These are phyloP conservation scores for Sclerotinia trifoliorum DNA, from an alignment of 2,329 filamentous ascomycete species.

Conservation along the genomic window DNA sequence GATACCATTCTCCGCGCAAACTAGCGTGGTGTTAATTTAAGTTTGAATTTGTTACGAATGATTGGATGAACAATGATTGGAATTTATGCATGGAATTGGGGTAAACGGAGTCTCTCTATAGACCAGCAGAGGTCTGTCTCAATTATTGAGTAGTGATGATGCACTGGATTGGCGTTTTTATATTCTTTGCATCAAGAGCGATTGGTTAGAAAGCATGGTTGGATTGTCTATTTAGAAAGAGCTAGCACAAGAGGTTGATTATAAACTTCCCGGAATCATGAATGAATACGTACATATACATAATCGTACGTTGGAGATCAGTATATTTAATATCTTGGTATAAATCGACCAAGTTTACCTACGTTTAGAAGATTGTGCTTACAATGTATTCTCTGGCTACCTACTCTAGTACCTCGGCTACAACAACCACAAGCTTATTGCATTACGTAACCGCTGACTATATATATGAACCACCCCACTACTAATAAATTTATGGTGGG, in stretches of 20 bases:
- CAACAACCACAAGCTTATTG: too few relatives aligned
- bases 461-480: background rate
- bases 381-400: too few relatives aligned
- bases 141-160: background rate
- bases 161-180: background rate
- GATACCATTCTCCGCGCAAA: background rate
- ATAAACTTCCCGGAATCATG: background rate
- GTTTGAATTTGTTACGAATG: background rate
- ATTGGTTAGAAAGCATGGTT: background rate
- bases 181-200: constrained; percentile 7
- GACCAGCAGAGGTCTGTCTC: background rate
- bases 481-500: constrained; percentile 1
- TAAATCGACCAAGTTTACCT: too few relatives aligned
- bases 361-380: too few relatives aligned
- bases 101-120: background rate
- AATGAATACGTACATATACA: too few relatives aligned
- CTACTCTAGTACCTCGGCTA: too few relatives aligned
- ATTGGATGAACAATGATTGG: constrained; percentile 8
- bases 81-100: constrained; percentile 10
- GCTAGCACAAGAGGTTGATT: background rate
- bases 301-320: too few relatives aligned
- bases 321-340: too few relatives aligned
- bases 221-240: background rate
- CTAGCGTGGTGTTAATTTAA: background rate
- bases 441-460: too few relatives aligned